These are phyloP conservation scores for Wickerhamomyces strasburgensis DNA, from an alignment of 805 yeast genomes.

Conservation along the genomic window DNA sequence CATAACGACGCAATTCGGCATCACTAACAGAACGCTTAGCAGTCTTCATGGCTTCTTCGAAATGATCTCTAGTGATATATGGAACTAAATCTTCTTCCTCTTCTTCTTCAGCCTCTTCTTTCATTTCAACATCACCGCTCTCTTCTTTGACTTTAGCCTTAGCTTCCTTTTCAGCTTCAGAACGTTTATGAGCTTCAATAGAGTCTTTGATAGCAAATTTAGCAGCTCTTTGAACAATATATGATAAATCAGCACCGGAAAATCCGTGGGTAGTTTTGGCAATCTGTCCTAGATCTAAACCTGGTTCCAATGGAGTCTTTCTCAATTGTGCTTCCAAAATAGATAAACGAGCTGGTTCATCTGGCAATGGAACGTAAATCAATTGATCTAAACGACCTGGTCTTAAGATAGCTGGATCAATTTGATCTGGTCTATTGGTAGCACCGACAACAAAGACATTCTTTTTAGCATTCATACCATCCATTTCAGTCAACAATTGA, in stretches of 20 bases:
- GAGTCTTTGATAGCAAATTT: constrained; percentile 98
- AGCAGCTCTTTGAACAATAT: constrained; percentile 97
- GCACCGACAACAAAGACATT: constrained; percentile 99
- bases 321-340: constrained; percentile 94
- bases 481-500: constrained; percentile 96
- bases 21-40: constrained; percentile 97
- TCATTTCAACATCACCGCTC: constrained; percentile 48
- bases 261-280: constrained; percentile 95
- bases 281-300: constrained; percentile 79
- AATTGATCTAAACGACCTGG: constrained; percentile 99
- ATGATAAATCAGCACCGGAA: constrained; percentile 98
- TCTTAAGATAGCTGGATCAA: constrained; percentile 96
- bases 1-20: constrained; percentile 96
- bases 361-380: constrained; percentile 98
- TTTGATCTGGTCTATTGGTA: constrained; percentile 98
- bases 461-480: constrained; percentile 99
- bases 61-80: constrained; percentile 85
- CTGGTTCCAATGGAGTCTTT: constrained; percentile 98
- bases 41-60: constrained; percentile 99
- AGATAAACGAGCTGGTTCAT: constrained; percentile 88
- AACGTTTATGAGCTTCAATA: constrained; percentile 71
- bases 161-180: constrained; percentile 40
- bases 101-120: constrained; percentile 43
- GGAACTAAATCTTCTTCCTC: constrained; percentile 94
- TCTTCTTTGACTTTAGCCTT: constrained; percentile 35